Base-by-base conservation (phyloP, 164 flowering plant genomes). In the Magnolia kwangsiensis region DNA sequence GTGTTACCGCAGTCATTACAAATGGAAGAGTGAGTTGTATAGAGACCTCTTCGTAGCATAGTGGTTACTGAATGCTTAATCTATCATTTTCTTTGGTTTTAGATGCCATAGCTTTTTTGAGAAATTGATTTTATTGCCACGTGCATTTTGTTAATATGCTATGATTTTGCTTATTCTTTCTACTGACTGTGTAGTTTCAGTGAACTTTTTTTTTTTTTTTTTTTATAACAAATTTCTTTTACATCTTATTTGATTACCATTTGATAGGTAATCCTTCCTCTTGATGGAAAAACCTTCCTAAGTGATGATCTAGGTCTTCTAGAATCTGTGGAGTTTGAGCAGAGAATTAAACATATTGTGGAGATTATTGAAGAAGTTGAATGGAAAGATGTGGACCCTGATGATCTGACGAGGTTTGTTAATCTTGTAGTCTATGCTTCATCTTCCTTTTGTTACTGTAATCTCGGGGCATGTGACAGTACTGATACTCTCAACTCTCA, bases 11-110 rank as follows among this genome's bases (percentile, higher is more conserved):
- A 74, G 89, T 96, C 70, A 87, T 96, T 80, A 94, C 98, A 23
- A 96, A 93, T 85, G 99, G 99, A 82, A 92, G 98, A 87, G 99
- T 96, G 82, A 83, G 95, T 79, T 27, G 51, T 73, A 51, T 23
- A 0, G 55, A 9, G 49, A 29, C 50, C 71, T 31, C 4, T 10
- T 64, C 11, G 31, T 37, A 49, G 51, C 14, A 67, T 50, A 21
- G 63, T 51, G 5, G 8, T 59, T 8, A 59, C 49, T 31, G 18
- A 37, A 37, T 37, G 7, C 45, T 37, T 63, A 8, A 24, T 13
- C 9, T 29, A 68, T 68, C 50, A 24, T 68, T 18, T 68, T 18
- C 61, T n/a, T n/a, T 24, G 23, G 24, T 29, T 37, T 29, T 75
- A 45, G 18, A 63, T 63, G 51, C 29, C 21, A 31, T 45, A 23